phyloP scores from a whole-genome alignment of 768 basidiomycete genomes.

The Rhodotorula kratochvilovae region DNA sequence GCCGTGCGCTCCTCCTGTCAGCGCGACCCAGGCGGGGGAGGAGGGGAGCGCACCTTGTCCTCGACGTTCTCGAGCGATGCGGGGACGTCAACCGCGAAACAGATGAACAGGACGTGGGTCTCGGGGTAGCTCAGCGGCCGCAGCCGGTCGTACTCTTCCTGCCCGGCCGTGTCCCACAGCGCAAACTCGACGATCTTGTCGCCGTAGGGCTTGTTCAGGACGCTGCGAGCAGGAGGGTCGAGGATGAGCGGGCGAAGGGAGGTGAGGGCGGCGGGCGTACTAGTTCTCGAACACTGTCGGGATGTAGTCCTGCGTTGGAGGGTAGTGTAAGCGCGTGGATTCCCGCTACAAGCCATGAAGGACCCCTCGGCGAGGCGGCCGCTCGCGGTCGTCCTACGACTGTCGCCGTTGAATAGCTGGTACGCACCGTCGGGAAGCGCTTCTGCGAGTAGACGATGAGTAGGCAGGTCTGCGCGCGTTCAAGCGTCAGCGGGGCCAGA shows the following conservation, averaged over 20 bases:
- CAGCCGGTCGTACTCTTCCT: constrained; percentile 98
- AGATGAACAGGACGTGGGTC: constrained; percentile 96
- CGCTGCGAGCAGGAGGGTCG: constrained; percentile 61
- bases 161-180: constrained; percentile 99
- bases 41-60: constrained; percentile 80
- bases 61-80: constrained; percentile 97
- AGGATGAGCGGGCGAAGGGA: no score
- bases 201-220: constrained; percentile 87
- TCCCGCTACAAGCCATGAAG: no score
- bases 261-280: background rate
- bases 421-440: constrained; percentile 77
- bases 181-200: constrained; percentile 88
- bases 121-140: constrained; percentile 95
- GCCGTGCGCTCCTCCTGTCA: constrained; percentile 45
- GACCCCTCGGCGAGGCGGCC: no score
- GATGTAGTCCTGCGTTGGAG: constrained; percentile 65
- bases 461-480: constrained; percentile 62
- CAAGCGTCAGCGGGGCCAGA: background rate
- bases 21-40: background rate
- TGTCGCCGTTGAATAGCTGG: no score
- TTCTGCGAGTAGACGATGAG: constrained; percentile 93
- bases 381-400: no score
- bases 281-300: constrained; percentile 95
- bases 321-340: no score
- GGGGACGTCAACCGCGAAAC: constrained; percentile 95